A percentile compares a stretch with the other conserved stretches of the same genome.
These are phyloP conservation scores for Yamadazyma buinensis DNA, from an alignment of 1,139 yeast species.

Conservation along the genomic window DNA sequence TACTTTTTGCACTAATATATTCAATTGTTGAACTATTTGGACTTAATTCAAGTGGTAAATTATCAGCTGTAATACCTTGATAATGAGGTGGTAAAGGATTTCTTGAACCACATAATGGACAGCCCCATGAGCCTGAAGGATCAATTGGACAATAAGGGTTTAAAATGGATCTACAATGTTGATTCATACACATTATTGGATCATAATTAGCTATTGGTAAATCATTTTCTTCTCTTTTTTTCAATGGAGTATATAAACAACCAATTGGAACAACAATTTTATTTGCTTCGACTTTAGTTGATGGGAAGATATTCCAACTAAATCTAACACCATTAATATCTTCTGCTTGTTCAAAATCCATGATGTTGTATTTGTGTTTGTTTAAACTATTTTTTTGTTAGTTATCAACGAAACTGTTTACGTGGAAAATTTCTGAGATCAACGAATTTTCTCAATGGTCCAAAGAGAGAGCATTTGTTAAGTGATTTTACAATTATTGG, in stretches of 20 bases:
- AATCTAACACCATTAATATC: slow-evolving; percentile 49
- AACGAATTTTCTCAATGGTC: background rate
- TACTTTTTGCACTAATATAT: slow-evolving; percentile 85
- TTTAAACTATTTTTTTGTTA: slow-evolving; percentile 50
- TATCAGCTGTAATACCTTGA: slow-evolving; percentile 76
- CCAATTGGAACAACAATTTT: slow-evolving; percentile 95
- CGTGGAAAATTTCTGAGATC: slow-evolving; percentile 9
- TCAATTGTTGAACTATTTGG: slow-evolving; percentile 83
- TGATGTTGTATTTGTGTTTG: slow-evolving; percentile 11
- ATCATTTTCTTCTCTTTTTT: slow-evolving; percentile 58
- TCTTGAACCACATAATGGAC: slow-evolving; percentile 82
- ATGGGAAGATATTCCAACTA: slow-evolving; percentile 61
- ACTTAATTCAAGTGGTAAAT: slow-evolving; percentile 83
- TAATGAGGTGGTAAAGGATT: slow-evolving; percentile 90
- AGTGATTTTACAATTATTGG: too few species aligned
- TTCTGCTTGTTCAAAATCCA: slow-evolving; percentile 51
- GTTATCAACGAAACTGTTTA: slow-evolving; percentile 32
- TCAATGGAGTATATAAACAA: slow-evolving; percentile 88
- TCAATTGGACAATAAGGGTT: slow-evolving; percentile 90
- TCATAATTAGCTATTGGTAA: slow-evolving; percentile 83
- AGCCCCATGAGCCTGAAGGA: slow-evolving; percentile 81
- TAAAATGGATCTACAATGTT: slow-evolving; percentile 78
- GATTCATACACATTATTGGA: slow-evolving; percentile 78
- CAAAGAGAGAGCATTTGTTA: too few species aligned
- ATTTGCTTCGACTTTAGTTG: slow-evolving; percentile 84